Conservation (phyloP, 2,329 filamentous ascomycete genomes). For the Nakataea oryzae region DNA sequence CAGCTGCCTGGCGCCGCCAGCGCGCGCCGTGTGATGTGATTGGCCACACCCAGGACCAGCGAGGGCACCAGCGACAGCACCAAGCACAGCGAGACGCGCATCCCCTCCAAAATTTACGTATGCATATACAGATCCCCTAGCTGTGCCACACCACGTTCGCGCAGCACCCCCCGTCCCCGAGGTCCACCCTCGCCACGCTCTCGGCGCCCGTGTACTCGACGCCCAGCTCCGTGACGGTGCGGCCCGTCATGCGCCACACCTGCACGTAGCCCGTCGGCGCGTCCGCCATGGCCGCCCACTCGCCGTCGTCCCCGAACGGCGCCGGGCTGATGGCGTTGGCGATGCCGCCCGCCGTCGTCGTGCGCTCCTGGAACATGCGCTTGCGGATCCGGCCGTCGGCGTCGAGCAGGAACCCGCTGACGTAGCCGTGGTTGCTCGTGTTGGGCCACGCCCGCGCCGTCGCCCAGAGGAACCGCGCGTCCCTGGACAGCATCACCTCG, state of each 20-base stretch:
- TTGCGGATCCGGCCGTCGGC: conserved; percentile 6
- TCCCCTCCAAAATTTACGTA: too few species aligned
- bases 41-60: too few species aligned
- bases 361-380: conserved; percentile 10
- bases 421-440: conserved; percentile 7
- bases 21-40: too few species aligned
- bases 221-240: conserved; percentile 4
- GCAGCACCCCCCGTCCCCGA: conserved; percentile 12
- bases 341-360: conserved; percentile 9
- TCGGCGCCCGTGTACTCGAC: conserved; percentile 7
- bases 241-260: conserved; percentile 10
- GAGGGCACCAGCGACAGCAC: too few species aligned
- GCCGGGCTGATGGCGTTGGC: conserved; percentile 12
- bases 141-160: conserved; percentile 14
- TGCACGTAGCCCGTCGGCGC: conserved; percentile 10
- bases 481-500: conserved; percentile 11
- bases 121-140: too few species aligned
- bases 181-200: conserved; percentile 9
- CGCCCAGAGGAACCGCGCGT: conserved; percentile 11
- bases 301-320: conserved; percentile 7
- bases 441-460: conserved; percentile 7
- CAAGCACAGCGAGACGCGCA: too few species aligned
- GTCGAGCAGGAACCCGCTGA: conserved; percentile 10
- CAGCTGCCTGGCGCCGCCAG: too few species aligned
- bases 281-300: conserved; percentile 12